Conservation (phyloP, 352 stramenopile species). For the Pythium insidiosum region DNA sequence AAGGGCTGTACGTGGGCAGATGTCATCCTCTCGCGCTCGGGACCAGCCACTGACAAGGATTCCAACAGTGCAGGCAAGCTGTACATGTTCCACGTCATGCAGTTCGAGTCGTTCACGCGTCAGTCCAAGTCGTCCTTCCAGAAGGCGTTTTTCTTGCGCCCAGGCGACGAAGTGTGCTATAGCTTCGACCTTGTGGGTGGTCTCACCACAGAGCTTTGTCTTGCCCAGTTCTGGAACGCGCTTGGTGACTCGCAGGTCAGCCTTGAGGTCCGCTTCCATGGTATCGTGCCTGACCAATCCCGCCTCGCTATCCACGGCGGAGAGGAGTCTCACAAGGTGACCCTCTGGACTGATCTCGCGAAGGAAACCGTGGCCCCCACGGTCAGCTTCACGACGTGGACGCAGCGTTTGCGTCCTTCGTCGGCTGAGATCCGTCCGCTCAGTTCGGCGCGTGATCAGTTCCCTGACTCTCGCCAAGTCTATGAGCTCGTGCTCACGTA, state of each 20-base stretch:
- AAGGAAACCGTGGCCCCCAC: constrained; percentile 73
- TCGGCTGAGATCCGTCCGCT: constrained; percentile 72
- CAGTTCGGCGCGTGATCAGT: constrained; percentile 69
- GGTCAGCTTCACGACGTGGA: constrained; percentile 79
- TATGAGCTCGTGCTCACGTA: constrained; percentile 90
- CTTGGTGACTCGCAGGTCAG: constrained; percentile 76
- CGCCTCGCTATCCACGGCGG: constrained; percentile 55
- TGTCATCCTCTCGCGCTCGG: constrained; percentile 57
- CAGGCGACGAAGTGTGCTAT: constrained; percentile 51
- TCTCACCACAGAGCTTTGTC: constrained; percentile 81
- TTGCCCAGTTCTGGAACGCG: constrained; percentile 88
- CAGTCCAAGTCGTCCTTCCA: constrained; percentile 66
- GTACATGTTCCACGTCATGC: constrained; percentile 85
- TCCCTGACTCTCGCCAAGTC: constrained; percentile 78
- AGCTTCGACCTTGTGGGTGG: constrained; percentile 68
- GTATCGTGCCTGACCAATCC: constrained; percentile 60
- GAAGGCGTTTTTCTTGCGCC: constrained; percentile 61
- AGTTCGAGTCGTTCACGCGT: constrained; percentile 83
- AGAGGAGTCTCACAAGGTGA: constrained; percentile 63
- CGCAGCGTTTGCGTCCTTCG: constrained; percentile 72
- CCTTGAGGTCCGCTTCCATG: constrained; percentile 81
- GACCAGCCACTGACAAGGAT: constrained; percentile 16
- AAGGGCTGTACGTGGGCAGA: constrained; percentile 81
- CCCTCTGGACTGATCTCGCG: constrained; percentile 58
- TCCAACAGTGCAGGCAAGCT: constrained; percentile 61